Base-by-base conservation (phyloP, 371 early-diverging fungal species). In the Rhizopus stolonifer region DNA sequence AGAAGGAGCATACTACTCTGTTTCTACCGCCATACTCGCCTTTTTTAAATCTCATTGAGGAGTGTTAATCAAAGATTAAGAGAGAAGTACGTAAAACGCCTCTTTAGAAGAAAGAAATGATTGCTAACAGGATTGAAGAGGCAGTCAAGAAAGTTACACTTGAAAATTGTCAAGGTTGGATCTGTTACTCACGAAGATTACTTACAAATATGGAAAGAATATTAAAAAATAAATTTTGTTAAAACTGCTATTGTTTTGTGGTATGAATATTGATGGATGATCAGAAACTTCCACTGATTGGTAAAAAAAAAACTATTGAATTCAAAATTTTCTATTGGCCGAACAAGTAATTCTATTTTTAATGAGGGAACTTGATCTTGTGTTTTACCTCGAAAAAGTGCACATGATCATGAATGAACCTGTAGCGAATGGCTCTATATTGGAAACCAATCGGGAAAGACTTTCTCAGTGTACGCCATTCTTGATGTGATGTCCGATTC, bases 291-390 rank as follows among this genome's bases (percentile, higher is more conserved):
- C 31, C 10, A 29, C 31, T 29, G 31, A 10, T 10, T 69, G 64
- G 75, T 71, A 67, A 60, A 25, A 47, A 31, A 10, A 31, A 48
- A 48, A 7, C 15, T 50, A 15, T 25, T 15, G 15, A n/a, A 24
- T 15, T n/a, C 11, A 17, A 46, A n/a, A n/a, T n/a, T n/a, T n/a
- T n/a, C n/a, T n/a, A n/a, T n/a, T n/a, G n/a, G n/a, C n/a, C n/a
- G n/a, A n/a, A n/a, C n/a, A n/a, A n/a, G n/a, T n/a, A n/a, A n/a
- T n/a, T n/a, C n/a, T n/a, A n/a, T n/a, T n/a, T n/a, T n/a, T n/a
- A n/a, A n/a, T 74, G 74, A 71, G 74, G 33, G 80, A 79, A 59
- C 53, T 79, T 34, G 80, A 79, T 62, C 60, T 79, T 46, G 55
- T 79, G 57, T 79, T 72, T 58, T 70, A 46, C 34, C 46, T 77